Evolutionary conservation across 768 basidiomycete genomes (phyloP).

Genomic region (Boletus reticuloceps): DNA sequence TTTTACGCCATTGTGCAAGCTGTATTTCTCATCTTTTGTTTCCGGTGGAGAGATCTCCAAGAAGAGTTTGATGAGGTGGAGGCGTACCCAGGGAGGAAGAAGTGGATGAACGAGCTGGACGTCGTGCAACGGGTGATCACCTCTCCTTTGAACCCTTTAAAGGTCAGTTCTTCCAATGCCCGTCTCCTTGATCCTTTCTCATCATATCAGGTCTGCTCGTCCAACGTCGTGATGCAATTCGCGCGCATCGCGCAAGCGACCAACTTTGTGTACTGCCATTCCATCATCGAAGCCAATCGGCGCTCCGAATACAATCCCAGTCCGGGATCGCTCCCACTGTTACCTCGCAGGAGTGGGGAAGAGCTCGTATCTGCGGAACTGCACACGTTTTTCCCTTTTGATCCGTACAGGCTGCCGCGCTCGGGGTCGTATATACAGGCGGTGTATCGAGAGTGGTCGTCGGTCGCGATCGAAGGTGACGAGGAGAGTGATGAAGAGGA

Average conservation of each 20-base stretch:
- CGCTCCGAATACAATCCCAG: conserved; percentile 52
- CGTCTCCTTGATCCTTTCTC: too few species aligned
- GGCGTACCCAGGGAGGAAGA: conserved; percentile 48
- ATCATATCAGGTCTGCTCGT: conserved; percentile 74
- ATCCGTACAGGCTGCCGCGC: conserved; percentile 88
- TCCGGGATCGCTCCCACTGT: conserved; percentile 14
- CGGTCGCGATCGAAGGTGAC: conserved; percentile 68
- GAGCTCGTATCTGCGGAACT: conserved; percentile 60
- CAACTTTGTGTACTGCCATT: conserved; percentile 91
- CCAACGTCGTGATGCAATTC: conserved; percentile 90
- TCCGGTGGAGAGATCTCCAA: conserved; percentile 88
- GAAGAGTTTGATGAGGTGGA: conserved; percentile 58
- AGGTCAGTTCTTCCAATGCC: conserved; percentile 27
- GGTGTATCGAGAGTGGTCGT: conserved; percentile 88
- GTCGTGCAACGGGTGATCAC: conserved; percentile 77
- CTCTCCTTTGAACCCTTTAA: conserved; percentile 86
- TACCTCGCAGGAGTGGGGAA: conserved; percentile 29
- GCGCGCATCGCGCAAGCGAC: conserved; percentile 90
- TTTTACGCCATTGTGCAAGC: conserved; percentile 94
- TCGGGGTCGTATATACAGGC: conserved; percentile 74
- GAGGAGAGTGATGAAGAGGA: conserved; percentile 71
- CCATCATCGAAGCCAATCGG: conserved; percentile 86
- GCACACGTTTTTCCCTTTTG: conserved; percentile 97
- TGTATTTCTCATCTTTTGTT: conserved; percentile 96
- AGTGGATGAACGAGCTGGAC: conserved; percentile 84